phyloP scores from a whole-genome alignment of 2,329 filamentous ascomycete species.

The Fusarium sp. region DNA sequence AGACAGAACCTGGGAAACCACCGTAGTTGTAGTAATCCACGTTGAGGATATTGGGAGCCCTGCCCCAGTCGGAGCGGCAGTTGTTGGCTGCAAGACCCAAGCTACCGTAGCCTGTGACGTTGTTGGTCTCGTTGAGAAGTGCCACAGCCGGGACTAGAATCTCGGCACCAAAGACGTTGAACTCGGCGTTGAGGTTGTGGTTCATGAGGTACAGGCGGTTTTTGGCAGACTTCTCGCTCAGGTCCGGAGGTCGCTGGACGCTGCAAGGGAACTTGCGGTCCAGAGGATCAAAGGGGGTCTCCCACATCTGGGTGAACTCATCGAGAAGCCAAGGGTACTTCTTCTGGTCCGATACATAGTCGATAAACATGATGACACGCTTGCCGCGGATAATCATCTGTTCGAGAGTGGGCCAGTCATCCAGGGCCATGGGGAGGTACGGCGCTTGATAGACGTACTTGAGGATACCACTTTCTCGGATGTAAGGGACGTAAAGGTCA shows the following conservation, averaged over 20 bases:
- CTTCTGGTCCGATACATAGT: constrained; percentile 85
- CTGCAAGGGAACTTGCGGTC: constrained; percentile 79
- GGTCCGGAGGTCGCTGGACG: constrained; percentile 79
- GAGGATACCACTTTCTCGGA: constrained; percentile 78
- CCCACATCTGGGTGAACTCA: constrained; percentile 90
- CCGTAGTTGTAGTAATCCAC: constrained; percentile 89
- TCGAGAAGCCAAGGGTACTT: constrained; percentile 87
- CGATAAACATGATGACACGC: constrained; percentile 84
- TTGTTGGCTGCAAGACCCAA: constrained; percentile 73
- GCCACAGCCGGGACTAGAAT: constrained; percentile 80
- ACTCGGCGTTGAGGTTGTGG: constrained; percentile 88
- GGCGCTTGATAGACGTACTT: constrained; percentile 81
- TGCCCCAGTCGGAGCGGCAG: constrained; percentile 73
- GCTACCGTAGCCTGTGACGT: constrained; percentile 72
- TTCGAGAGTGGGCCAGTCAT: constrained; percentile 86
- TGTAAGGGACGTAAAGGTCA: constrained; percentile 74
- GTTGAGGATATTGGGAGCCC: constrained; percentile 81
- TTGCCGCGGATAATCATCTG: constrained; percentile 79
- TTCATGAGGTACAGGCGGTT: constrained; percentile 85
- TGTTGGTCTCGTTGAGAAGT: constrained; percentile 79
- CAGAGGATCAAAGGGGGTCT: constrained; percentile 84
- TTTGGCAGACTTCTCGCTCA: constrained; percentile 66
- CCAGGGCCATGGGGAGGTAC: constrained; percentile 75
- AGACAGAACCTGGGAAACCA: constrained; percentile 76
- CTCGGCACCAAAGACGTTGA: constrained; percentile 73